Conservation (phyloP, 345 rosid genomes). For the Eucalyptus coolabah region DNA sequence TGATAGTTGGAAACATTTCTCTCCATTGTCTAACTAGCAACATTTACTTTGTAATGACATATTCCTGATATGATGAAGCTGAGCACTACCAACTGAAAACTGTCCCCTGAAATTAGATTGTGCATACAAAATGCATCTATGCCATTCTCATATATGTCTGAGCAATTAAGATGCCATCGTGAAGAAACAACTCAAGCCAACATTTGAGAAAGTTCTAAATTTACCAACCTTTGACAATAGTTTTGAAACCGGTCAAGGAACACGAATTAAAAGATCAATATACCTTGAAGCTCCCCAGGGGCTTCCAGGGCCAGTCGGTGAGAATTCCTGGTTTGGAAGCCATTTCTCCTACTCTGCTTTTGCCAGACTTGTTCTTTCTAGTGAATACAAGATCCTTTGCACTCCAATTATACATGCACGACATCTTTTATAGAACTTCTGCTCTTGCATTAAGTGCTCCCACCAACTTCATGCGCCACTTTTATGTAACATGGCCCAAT, state of each 20-base stretch:
- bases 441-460: not conserved
- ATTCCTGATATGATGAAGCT: not conserved
- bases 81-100: not conserved
- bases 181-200: not conserved
- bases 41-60: not conserved
- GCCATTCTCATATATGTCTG: not conserved
- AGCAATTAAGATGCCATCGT: not conserved
- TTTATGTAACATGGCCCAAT: not conserved
- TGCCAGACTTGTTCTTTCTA: not conserved
- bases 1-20: not conserved
- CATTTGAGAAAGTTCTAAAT: not conserved
- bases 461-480: not conserved
- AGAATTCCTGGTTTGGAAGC: conserved; percentile 27
- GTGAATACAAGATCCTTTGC: not conserved
- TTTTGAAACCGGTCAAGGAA: too few relatives aligned
- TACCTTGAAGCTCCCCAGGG: conserved; percentile 24
- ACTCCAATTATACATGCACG: not conserved
- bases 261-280: not conserved
- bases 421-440: not conserved
- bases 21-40: not conserved
- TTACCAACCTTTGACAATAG: not conserved
- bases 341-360: conserved; percentile 1
- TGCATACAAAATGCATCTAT: not conserved
- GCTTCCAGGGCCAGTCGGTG: conserved; percentile 22
- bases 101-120: not conserved